Conservation (phyloP, 176 grass and related monocot species). For the Typha latifolia region DNA sequence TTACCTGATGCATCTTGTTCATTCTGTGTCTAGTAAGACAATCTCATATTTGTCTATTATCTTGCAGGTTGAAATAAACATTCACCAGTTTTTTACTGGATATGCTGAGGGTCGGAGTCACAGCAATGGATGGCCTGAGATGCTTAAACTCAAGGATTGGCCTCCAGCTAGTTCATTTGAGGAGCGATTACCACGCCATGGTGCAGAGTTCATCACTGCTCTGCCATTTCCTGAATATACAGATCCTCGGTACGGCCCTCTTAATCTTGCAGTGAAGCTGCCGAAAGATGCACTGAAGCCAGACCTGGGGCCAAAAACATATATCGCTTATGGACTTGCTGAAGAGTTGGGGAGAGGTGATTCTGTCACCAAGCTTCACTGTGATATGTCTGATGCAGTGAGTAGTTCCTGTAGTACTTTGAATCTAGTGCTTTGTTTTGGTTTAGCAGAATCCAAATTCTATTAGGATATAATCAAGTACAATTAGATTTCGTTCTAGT, state of each 20-base stretch:
- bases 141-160: conserved; percentile 91
- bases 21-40: neutral
- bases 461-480: neutral
- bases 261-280: conserved; percentile 70
- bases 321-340: conserved; percentile 66
- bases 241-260: conserved; percentile 53
- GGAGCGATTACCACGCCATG: conserved; percentile 64
- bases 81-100: conserved; percentile 50
- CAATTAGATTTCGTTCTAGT: neutral
- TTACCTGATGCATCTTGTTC: neutral
- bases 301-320: conserved; percentile 76
- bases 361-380: conserved; percentile 94
- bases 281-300: conserved; percentile 46
- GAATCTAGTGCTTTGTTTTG: neutral
- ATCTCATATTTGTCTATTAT: neutral
- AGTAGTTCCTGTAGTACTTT: conserved; percentile 12
- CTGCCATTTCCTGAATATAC: conserved; percentile 89
- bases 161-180: conserved; percentile 63
- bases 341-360: conserved; percentile 74
- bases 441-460: neutral
- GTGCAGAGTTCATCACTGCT: conserved; percentile 64
- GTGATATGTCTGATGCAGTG: conserved; percentile 81
- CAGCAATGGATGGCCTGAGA: conserved; percentile 27
- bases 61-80: conserved; percentile 53
- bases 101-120: conserved; percentile 40